Evolutionary conservation across 139 green algal genomes (phyloP).

Genomic region (Chlorella ohadii): DNA sequence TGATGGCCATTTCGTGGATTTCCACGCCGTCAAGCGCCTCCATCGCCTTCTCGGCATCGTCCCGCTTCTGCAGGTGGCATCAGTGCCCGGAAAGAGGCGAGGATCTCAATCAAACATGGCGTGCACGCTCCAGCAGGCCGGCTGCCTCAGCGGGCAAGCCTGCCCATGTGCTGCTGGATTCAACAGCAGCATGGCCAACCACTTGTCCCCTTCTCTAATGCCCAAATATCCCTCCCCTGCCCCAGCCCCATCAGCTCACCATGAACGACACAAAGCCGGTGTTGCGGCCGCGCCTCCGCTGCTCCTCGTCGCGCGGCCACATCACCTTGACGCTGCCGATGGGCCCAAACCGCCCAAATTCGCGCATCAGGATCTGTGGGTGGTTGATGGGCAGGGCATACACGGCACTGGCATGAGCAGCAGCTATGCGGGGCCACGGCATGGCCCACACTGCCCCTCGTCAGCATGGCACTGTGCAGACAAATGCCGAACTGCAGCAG

Average conservation of each 20-base stretch:
- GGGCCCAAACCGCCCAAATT: constrained; percentile 92
- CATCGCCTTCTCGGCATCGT: constrained; percentile 76
- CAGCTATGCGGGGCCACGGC: too few relatives aligned
- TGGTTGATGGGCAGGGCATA: not conserved
- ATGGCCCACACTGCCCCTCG: too few relatives aligned
- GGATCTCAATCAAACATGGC: too few relatives aligned
- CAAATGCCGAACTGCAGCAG: too few relatives aligned
- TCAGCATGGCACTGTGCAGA: too few relatives aligned
- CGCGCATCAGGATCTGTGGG: constrained; percentile 69
- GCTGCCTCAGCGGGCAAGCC: too few relatives aligned
- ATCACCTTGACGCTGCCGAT: constrained; percentile 97
- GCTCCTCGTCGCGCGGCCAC: constrained; percentile 96
- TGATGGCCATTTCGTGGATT: constrained; percentile 81
- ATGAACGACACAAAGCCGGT: constrained; percentile 98
- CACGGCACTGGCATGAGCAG: too few relatives aligned
- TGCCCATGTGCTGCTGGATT: too few relatives aligned
- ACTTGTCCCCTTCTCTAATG: too few relatives aligned
- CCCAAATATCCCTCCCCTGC: too few relatives aligned
- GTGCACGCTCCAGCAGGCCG: too few relatives aligned
- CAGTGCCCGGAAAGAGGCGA: too few relatives aligned
- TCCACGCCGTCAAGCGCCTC: constrained; percentile 83
- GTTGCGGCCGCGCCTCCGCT: constrained; percentile 85
- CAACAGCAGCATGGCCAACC: not conserved
- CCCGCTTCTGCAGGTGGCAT: constrained; percentile 61
- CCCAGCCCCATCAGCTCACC: constrained; percentile 54